phyloP scores from a whole-genome alignment of 345 rosid species.

The Eutrema heterophyllum region DNA sequence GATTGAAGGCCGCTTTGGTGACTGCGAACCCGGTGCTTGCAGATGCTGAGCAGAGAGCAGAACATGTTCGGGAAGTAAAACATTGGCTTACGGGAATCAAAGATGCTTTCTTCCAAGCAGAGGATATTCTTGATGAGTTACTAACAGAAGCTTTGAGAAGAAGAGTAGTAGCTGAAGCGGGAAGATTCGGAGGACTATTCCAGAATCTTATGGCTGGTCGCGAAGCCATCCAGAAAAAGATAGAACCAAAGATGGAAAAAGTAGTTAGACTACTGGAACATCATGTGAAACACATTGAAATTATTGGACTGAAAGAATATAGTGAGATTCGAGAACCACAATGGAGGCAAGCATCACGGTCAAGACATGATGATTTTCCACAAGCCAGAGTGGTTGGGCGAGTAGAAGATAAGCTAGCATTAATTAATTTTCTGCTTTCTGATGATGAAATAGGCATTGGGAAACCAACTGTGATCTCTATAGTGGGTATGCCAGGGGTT shows the following conservation, averaged over 20 bases:
- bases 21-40: slow-evolving; percentile 19
- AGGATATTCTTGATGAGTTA: slow-evolving; percentile 33
- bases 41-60: slow-evolving; percentile 34
- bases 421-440: slow-evolving; percentile 20
- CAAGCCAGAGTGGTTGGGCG: slow-evolving; percentile 25
- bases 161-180: slow-evolving; percentile 24
- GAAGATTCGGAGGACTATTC: slow-evolving; percentile 21
- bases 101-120: slow-evolving; percentile 32
- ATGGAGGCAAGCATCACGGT: slow-evolving; percentile 26
- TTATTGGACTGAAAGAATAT: slow-evolving; percentile 27
- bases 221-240: slow-evolving; percentile 18
- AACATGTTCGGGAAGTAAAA: slow-evolving; percentile 22
- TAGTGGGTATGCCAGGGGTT: slow-evolving; percentile 39
- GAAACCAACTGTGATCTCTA: slow-evolving; percentile 24
- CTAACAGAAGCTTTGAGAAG: slow-evolving; percentile 28
- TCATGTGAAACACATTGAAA: slow-evolving; percentile 18
- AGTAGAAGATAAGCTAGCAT: slow-evolving; percentile 19
- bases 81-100: slow-evolving; percentile 29
- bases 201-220: slow-evolving; percentile 12
- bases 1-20: slow-evolving; percentile 30
- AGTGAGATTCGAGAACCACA: slow-evolving; percentile 22
- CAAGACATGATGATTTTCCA: slow-evolving; percentile 21
- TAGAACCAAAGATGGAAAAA: slow-evolving; percentile 25
- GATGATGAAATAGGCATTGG: neutral
- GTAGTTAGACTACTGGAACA: slow-evolving; percentile 23